Conservation (phyloP, 768 basidiomycete genomes). For the Mycena alexandri region DNA sequence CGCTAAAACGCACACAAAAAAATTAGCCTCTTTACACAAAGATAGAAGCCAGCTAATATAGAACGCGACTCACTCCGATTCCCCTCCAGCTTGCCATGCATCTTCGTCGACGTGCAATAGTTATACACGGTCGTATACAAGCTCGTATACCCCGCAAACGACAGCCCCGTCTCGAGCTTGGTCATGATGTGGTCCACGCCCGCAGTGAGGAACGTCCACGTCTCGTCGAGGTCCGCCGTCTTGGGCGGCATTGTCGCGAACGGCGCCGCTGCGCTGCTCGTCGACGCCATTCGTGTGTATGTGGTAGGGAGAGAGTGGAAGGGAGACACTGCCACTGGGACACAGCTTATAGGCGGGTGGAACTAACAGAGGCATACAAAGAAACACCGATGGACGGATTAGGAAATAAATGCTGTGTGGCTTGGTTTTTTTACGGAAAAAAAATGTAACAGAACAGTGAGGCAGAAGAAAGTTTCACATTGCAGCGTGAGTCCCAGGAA, state of each 20-base stretch:
- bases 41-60: conserved; percentile 30
- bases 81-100: conserved; percentile 60
- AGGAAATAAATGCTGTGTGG: no score
- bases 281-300: conserved; percentile 19
- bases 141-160: conserved; percentile 82
- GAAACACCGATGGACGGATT: no score
- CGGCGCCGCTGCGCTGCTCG: conserved; percentile 29
- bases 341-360: no score
- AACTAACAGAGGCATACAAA: no score
- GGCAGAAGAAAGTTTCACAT: no score
- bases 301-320: no score
- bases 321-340: no score
- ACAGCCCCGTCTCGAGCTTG: conserved; percentile 88
- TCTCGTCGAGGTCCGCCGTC: conserved; percentile 40
- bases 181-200: conserved; percentile 94
- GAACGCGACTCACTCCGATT: conserved; percentile 72
- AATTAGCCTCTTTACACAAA: conserved; percentile 33
- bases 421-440: no score
- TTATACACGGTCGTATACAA: conserved; percentile 95
- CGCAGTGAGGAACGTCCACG: conserved; percentile 37
- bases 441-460: no score
- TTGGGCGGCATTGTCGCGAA: conserved; percentile 39
- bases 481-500: no score
- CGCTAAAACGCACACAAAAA: conserved; percentile 58
- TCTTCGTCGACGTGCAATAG: conserved; percentile 83